A percentile compares a stretch with the other conserved stretches of the same genome.
These are phyloP conservation scores for Thelephora terrestris DNA, from an alignment of 1,284 basidiomycete genomes.

Conservation along the genomic window DNA sequence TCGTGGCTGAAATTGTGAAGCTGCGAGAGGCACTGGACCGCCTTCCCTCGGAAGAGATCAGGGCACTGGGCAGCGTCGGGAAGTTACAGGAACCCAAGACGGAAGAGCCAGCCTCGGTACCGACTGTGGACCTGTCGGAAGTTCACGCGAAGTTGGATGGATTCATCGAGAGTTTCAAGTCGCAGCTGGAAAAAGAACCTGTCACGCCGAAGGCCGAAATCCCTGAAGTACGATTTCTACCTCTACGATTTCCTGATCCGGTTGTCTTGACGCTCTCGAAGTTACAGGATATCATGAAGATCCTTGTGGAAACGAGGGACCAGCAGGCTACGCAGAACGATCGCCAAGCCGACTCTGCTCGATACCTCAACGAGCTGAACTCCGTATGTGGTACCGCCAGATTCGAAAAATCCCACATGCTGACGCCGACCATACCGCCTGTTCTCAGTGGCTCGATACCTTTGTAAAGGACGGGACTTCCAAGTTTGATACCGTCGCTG, in stretches of 20 bases:
- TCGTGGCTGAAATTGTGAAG: background rate
- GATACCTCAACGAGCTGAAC: constrained; percentile 69
- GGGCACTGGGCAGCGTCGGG: too few species aligned
- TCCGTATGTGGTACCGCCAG: constrained; percentile 28
- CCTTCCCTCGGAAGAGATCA: too few species aligned
- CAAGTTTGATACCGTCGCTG: constrained; percentile 55
- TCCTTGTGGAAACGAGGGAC: constrained; percentile 35
- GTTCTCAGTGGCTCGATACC: constrained; percentile 67
- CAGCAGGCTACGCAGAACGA: constrained; percentile 39
- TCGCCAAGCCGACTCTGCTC: constrained; percentile 60
- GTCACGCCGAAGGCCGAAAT: background rate
- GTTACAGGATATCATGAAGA: constrained; percentile 33
- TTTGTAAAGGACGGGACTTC: constrained; percentile 67
- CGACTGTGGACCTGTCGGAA: constrained; percentile 3
- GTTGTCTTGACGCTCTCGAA: constrained; percentile 11
- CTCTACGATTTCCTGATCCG: too few species aligned
- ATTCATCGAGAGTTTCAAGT: constrained; percentile 12
- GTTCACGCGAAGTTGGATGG: constrained; percentile 18
- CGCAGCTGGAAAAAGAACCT: background rate
- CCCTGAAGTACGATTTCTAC: background rate
- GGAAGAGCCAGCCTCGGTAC: too few species aligned
- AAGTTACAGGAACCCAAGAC: too few species aligned
- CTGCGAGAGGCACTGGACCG: too few species aligned
- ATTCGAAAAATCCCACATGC: background rate
- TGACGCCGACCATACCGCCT: background rate